Base-by-base conservation (phyloP, 2,329 filamentous ascomycete genomes). In the Ambrosiella cleistominuta region DNA sequence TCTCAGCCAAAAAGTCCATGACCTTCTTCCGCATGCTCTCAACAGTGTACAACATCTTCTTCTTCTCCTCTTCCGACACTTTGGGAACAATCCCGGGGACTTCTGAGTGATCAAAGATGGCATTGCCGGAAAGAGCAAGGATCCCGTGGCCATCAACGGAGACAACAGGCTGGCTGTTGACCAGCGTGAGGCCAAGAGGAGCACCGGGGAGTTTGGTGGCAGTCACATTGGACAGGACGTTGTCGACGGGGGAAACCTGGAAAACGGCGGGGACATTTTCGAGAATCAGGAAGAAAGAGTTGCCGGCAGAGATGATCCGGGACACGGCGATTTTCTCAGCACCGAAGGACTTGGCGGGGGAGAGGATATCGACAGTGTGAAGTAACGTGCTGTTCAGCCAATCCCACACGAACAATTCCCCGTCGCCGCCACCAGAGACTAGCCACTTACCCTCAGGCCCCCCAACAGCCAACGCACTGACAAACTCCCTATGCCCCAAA, bases 361-460 rank as follows among this genome's bases (percentile, higher is more conserved):
- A 49, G 5, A 78, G 68, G 15, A 88, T 63, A 60, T 78, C 75
- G 1, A 77, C 68, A 64, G 74, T 80, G 27, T 76, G 73, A 0
- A 82, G 65, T 35, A 86, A 66, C 15, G 67, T 69, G 13, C 76
- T 77, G 0, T 69, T 70, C 47, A 72, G 70, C 91, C 91, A 98
- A 62, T 90, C 76, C 90, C 90, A 98, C 0, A 90, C 72, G 61
- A 85, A 80, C 8, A 98, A 66, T 62, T 83, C 78, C 60, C 83
- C 75, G 64, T 97, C 91, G 3, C 91, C 93, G 54, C 91, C 91
- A 8, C 88, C 93, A 5, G 89, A 95, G 38, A 97, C 71, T 37
- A 98, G 75, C 1, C 85, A 64, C n/a, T 81, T 75, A 2, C 75
- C 74, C 27, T 74, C 70, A 56, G 69, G 71, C 0, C 67, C 66